Percentiles rank a stretch among this genome's conserved stretches.
phyloP scores from a whole-genome alignment of 768 basidiomycete genomes.

The Rhizopogon vulgaris region DNA sequence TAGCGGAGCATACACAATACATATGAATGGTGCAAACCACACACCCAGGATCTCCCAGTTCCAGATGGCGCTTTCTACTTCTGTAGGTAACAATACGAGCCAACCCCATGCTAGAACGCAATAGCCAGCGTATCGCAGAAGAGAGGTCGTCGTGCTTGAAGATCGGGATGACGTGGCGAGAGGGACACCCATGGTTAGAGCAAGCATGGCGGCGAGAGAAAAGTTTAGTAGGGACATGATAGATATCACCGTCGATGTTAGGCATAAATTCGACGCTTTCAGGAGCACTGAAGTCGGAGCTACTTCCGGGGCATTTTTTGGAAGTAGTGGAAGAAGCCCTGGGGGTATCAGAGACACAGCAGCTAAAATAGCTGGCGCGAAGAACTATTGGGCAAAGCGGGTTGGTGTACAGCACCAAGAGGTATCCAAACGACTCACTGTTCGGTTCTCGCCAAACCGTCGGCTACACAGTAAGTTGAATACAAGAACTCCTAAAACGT shows the following conservation, averaged over 20 bases:
- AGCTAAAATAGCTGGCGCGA: conserved; percentile 23
- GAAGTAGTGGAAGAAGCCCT: conserved; percentile 23
- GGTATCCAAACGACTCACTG: conserved; percentile 29
- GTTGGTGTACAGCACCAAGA: background rate
- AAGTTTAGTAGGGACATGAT: conserved; percentile 89
- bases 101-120: conserved; percentile 49
- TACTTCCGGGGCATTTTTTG: conserved; percentile 16
- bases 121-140: conserved; percentile 35
- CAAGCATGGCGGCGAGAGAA: conserved; percentile 73
- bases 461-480: conserved; percentile 44
- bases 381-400: conserved; percentile 10
- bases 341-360: conserved; percentile 27
- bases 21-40: conserved; percentile 82
- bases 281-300: conserved; percentile 46
- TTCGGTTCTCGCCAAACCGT: conserved; percentile 35
- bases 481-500: conserved; percentile 44
- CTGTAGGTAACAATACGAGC: conserved; percentile 41
- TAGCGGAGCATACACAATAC: conserved; percentile 72
- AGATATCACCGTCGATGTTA: conserved; percentile 81
- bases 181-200: conserved; percentile 59
- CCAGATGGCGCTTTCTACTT: conserved; percentile 51
- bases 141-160: conserved; percentile 13
- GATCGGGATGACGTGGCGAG: conserved; percentile 36
- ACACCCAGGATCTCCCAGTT: conserved; percentile 75
- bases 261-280: conserved; percentile 72